phyloP scores from a whole-genome alignment of 352 stramenopile genomes.

The Globisporangium cylindrosporum region DNA sequence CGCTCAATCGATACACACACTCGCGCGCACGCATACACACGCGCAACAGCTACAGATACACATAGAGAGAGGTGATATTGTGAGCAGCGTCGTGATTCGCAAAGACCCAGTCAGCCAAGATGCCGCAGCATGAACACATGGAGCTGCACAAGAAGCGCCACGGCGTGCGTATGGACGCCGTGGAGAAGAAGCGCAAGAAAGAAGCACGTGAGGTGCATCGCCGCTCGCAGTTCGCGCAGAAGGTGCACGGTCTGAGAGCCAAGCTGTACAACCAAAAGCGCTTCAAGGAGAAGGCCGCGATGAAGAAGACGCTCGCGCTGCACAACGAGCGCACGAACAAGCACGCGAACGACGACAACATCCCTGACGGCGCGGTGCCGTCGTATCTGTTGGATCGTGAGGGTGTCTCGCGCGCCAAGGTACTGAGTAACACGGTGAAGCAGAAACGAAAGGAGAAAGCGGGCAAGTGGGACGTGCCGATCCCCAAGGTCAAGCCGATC shows the following conservation, averaged over 20 bases:
- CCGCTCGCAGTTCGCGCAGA: slow-evolving; percentile 97
- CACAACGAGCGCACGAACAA: slow-evolving; percentile 99
- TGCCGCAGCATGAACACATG: slow-evolving; percentile 99
- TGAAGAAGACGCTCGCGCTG: slow-evolving; percentile 99
- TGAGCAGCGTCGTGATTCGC: slow-evolving; percentile 2
- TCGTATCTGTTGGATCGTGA: slow-evolving; percentile 99
- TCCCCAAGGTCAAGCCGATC: slow-evolving; percentile 98
- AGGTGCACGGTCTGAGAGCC: slow-evolving; percentile 97
- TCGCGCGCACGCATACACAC: neutral
- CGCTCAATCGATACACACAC: slow-evolving; percentile 3
- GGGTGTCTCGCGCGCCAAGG: slow-evolving; percentile 97
- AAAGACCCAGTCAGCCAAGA: slow-evolving; percentile 36
- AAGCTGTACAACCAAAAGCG: slow-evolving; percentile 99
- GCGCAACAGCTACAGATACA: neutral
- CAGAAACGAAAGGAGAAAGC: slow-evolving; percentile 99
- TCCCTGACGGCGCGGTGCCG: slow-evolving; percentile 95
- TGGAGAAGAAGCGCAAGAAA: slow-evolving; percentile 97
- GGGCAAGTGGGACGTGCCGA: slow-evolving; percentile 99
- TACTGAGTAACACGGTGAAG: slow-evolving; percentile 99
- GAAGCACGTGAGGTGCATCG: slow-evolving; percentile 98
- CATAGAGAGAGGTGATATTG: neutral
- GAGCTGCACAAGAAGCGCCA: slow-evolving; percentile 99
- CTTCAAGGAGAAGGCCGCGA: slow-evolving; percentile 99
- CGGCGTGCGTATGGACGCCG: slow-evolving; percentile 96
- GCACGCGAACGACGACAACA: slow-evolving; percentile 97